phyloP scores from a whole-genome alignment of 306 rosid genomes.

The Corylus americana region DNA sequence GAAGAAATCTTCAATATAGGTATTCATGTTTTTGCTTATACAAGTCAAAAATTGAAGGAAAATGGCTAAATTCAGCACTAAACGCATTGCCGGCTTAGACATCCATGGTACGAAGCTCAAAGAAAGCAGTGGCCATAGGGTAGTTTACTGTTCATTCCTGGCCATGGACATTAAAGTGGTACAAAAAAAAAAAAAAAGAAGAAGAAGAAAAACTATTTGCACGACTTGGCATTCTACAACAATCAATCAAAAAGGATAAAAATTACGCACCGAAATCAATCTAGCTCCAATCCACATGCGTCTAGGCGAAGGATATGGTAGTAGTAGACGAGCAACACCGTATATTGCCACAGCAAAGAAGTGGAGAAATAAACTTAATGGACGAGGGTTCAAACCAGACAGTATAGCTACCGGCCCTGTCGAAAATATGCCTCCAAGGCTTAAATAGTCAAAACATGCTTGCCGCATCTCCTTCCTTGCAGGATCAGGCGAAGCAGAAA shows the following conservation, averaged over 20 bases:
- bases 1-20: not conserved
- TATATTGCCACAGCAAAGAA: constrained; percentile 68
- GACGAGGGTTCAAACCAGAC: constrained; percentile 62
- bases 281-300: constrained; percentile 59
- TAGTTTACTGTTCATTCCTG: not conserved
- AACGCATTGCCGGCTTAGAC: too few species aligned
- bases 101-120: not conserved
- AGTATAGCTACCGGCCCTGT: constrained; percentile 56
- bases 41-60: too few species aligned
- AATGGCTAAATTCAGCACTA: not conserved
- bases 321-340: constrained; percentile 60
- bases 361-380: constrained; percentile 59
- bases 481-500: constrained; percentile 44
- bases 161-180: not conserved
- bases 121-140: not conserved
- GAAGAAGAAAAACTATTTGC: not conserved
- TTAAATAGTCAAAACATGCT: constrained; percentile 60
- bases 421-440: constrained; percentile 53
- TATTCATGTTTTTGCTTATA: too few species aligned
- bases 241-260: not conserved
- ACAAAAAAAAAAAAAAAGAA: not conserved
- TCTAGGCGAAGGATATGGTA: constrained; percentile 63
- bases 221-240: not conserved
- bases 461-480: constrained; percentile 53
- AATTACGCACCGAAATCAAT: constrained; percentile 45